phyloP scores from a whole-genome alignment of 345 rosid species.

The Populus euphratica region DNA sequence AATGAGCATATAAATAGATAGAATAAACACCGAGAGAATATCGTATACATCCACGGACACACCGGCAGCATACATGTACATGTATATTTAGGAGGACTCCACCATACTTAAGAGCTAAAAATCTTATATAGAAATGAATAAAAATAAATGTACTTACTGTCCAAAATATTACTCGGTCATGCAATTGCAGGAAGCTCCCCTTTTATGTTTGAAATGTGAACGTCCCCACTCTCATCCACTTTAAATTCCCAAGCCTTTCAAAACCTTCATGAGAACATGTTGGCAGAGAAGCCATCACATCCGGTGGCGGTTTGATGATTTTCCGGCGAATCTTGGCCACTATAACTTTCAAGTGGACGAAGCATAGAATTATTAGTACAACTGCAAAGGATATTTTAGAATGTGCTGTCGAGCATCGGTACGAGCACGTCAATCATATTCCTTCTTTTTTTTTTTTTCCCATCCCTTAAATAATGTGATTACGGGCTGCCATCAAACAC shows the following conservation, averaged over 20 bases:
- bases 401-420: constrained; percentile 20
- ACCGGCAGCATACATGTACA: too few species aligned
- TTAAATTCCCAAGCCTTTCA: constrained; percentile 17
- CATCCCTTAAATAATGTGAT: constrained; percentile 47
- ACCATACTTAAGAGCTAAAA: too few species aligned
- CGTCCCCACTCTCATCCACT: constrained; percentile 16
- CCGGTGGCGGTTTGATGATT: constrained; percentile 22
- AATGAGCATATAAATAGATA: too few species aligned
- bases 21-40: too few species aligned
- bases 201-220: neutral
- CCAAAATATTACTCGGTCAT: too few species aligned
- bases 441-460: neutral
- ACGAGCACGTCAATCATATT: neutral
- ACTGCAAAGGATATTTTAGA: constrained; percentile 9
- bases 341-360: constrained; percentile 51
- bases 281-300: constrained; percentile 12
- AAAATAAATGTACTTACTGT: too few species aligned
- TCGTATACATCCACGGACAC: too few species aligned
- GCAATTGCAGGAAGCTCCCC: neutral
- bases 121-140: too few species aligned
- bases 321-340: constrained; percentile 41
- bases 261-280: constrained; percentile 17
- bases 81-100: too few species aligned
- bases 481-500: constrained; percentile 31
- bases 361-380: constrained; percentile 38